Conservation (phyloP, 257 asterid genomes). For the Cynanchum wilfordii region DNA sequence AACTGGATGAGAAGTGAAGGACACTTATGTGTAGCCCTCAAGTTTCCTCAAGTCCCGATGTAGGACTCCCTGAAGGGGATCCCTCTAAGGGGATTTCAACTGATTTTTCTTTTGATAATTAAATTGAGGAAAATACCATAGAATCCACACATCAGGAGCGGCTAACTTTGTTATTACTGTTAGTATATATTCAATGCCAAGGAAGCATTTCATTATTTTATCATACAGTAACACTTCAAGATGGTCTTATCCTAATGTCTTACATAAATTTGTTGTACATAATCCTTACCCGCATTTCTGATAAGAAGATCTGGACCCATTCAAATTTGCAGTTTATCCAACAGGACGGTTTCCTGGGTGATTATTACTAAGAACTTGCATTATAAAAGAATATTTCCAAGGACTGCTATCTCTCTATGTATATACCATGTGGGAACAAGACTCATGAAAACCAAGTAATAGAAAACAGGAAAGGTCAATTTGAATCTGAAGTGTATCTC, state of each 20-base stretch:
- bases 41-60: no score
- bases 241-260: background rate
- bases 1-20: no score
- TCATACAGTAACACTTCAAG: background rate
- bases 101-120: no score
- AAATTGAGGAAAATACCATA: no score
- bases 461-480: background rate
- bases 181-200: background rate
- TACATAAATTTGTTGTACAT: background rate
- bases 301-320: background rate
- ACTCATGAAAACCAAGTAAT: background rate
- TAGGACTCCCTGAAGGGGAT: no score
- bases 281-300: background rate
- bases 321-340: background rate
- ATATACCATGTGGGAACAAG: background rate
- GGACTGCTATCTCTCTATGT: background rate
- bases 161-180: no score
- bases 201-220: background rate
- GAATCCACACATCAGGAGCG: no score
- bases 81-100: no score
- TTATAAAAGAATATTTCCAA: background rate
- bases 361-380: background rate
- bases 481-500: background rate
- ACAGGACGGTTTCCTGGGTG: background rate
- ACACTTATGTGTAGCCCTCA: no score